Evolutionary conservation across 805 yeast genomes (phyloP).

Genomic region (Candida anglica): DNA sequence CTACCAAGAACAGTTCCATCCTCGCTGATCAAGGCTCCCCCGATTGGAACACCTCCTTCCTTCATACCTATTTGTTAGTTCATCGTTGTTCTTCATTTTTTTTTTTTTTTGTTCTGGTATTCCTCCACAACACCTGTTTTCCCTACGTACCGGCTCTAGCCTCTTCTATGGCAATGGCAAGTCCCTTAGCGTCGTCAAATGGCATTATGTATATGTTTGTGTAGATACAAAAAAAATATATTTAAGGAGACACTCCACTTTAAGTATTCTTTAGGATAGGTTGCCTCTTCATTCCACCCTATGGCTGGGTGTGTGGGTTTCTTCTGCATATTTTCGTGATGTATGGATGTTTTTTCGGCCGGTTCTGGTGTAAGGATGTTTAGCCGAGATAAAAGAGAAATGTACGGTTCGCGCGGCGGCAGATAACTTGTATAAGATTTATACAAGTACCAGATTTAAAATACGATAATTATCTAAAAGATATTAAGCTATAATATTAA

Average conservation of each 20-base stretch:
- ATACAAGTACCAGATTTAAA: too few species aligned
- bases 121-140: neutral
- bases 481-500: too few species aligned
- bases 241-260: neutral
- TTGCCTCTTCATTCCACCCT: neutral
- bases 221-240: neutral
- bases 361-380: too few species aligned
- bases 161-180: constrained; percentile 69
- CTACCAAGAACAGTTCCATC: constrained; percentile 81
- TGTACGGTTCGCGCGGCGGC: too few species aligned
- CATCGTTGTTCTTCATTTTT: neutral
- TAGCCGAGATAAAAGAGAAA: too few species aligned
- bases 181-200: constrained; percentile 63
- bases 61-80: constrained; percentile 44
- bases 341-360: too few species aligned
- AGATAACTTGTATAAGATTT: too few species aligned
- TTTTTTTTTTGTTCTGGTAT: neutral
- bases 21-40: constrained; percentile 67
- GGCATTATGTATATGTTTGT: constrained; percentile 25
- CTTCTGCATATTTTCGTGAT: too few species aligned
- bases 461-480: too few species aligned
- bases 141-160: constrained; percentile 51
- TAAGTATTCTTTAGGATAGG: neutral
- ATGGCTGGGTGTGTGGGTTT: neutral
- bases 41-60: constrained; percentile 92